phyloP scores from a whole-genome alignment of 306 rosid species.

The Albizia julibrissin region DNA sequence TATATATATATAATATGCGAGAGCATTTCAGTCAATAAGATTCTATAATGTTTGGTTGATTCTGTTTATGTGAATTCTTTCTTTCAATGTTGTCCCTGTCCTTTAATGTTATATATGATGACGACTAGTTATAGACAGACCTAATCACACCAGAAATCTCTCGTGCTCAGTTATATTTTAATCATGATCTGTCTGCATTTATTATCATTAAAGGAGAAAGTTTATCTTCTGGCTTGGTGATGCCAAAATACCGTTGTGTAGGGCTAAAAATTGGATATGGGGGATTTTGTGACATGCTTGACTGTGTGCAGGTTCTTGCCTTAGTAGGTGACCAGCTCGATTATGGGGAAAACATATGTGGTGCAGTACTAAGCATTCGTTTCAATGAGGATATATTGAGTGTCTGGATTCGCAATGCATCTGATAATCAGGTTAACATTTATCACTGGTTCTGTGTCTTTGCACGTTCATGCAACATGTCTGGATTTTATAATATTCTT shows the following conservation, averaged over 20 bases:
- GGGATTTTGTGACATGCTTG: conserved; percentile 22
- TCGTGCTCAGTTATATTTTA: conserved; percentile 16
- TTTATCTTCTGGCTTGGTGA: not conserved
- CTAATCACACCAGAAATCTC: conserved; percentile 22
- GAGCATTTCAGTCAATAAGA: not conserved
- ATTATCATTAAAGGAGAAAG: not conserved
- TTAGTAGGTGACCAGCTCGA: conserved; percentile 94
- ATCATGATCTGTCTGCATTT: not conserved
- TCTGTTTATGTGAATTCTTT: conserved; percentile 15
- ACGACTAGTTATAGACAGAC: not conserved
- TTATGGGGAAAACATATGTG: conserved; percentile 87
- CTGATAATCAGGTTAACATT: conserved; percentile 79
- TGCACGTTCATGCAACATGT: not conserved
- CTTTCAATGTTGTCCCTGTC: not conserved
- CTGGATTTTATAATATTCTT: not conserved
- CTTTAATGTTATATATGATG: conserved; percentile 13
- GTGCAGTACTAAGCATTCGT: conserved; percentile 89
- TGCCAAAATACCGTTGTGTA: not conserved
- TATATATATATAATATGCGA: not conserved
- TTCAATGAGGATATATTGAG: conserved; percentile 96
- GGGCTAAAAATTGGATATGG: not conserved
- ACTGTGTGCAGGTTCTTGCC: conserved; percentile 80
- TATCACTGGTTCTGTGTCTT: not conserved
- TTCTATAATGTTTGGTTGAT: conserved; percentile 9
- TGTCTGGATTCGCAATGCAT: conserved; percentile 90